Percentiles rank a stretch among this genome's conserved stretches.
Evolutionary conservation across 2,329 filamentous ascomycete genomes (phyloP).

Genomic region (Gliomastix tumulicola): DNA sequence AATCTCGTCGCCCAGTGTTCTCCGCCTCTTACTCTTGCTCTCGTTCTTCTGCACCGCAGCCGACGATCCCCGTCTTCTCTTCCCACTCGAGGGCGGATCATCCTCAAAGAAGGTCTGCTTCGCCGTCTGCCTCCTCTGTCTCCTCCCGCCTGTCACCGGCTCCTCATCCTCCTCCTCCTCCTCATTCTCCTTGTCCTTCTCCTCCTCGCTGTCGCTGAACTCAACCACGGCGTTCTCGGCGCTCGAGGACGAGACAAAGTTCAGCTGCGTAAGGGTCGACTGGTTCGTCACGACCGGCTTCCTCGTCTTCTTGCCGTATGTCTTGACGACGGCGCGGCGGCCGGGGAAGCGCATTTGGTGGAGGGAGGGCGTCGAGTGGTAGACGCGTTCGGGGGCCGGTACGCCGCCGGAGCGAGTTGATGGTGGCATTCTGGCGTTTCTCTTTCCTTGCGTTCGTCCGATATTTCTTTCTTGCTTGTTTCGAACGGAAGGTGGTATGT

Average conservation of each 20-base stretch:
- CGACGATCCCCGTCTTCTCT: slow-evolving; percentile 13
- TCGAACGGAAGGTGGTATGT: too few species aligned
- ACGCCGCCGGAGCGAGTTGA: slow-evolving; percentile 28
- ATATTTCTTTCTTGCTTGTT: too few species aligned
- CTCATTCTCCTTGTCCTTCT: slow-evolving; percentile 8
- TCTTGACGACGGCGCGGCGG: slow-evolving; percentile 22
- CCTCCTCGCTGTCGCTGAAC: slow-evolving; percentile 17
- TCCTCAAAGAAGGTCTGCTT: slow-evolving; percentile 8
- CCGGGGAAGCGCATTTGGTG: slow-evolving; percentile 31
- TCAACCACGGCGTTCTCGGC: slow-evolving; percentile 15
- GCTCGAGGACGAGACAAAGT: slow-evolving; percentile 26
- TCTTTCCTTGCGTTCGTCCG: too few species aligned
- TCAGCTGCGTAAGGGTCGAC: slow-evolving; percentile 35
- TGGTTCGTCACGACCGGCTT: slow-evolving; percentile 9
- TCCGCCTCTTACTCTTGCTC: slow-evolving; percentile 10
- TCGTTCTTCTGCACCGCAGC: slow-evolving; percentile 8
- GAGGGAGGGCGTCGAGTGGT: slow-evolving; percentile 25
- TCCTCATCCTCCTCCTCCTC: slow-evolving; percentile 11
- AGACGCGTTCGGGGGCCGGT: slow-evolving; percentile 26
- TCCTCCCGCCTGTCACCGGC: slow-evolving; percentile 14
- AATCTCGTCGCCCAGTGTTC: slow-evolving; percentile 8
- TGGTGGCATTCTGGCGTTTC: too few species aligned
- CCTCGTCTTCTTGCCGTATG: slow-evolving; percentile 20
- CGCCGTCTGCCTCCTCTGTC: slow-evolving; percentile 9
- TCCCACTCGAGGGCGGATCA: background rate